Evolutionary conservation across 148 eudicot genomes (phyloP).

Genomic region (Tetragonia tetragonoides): DNA sequence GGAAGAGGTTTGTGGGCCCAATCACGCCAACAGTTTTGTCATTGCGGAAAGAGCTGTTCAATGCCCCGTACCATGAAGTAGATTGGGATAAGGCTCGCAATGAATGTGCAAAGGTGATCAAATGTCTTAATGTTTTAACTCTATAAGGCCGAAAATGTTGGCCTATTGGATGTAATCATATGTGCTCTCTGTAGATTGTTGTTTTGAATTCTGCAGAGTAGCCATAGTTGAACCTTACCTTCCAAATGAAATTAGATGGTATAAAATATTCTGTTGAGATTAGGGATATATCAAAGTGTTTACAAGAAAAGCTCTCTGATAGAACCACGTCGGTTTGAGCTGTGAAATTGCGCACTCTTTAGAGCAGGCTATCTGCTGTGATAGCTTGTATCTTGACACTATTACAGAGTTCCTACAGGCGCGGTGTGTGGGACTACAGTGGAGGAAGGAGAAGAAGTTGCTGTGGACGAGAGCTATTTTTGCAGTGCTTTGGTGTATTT

Average conservation of each 20-base stretch:
- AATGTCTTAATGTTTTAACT: not conserved
- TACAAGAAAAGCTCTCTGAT: too few relatives aligned
- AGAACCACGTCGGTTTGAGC: too few relatives aligned
- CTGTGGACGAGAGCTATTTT: too few relatives aligned
- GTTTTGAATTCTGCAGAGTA: not conserved
- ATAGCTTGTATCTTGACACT: too few relatives aligned
- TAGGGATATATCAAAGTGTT: not conserved
- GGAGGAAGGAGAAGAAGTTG: too few relatives aligned
- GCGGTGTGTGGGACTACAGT: too few relatives aligned
- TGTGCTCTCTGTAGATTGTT: not conserved
- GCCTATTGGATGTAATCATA: not conserved
- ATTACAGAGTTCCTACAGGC: too few relatives aligned
- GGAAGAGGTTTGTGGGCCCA: slow-evolving; percentile 81
- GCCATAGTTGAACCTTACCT: not conserved
- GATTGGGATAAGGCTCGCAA: slow-evolving; percentile 89
- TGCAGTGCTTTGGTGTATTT: too few relatives aligned
- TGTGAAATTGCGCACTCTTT: too few relatives aligned
- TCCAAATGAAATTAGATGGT: not conserved
- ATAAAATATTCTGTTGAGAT: slow-evolving; percentile 1
- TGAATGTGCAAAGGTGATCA: slow-evolving; percentile 88
- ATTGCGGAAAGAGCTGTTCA: slow-evolving; percentile 76
- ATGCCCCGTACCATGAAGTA: slow-evolving; percentile 81
- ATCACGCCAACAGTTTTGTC: slow-evolving; percentile 80
- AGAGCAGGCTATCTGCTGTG: too few relatives aligned
- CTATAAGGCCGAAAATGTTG: not conserved